Percentiles rank a stretch among this genome's conserved stretches.
phyloP scores from a whole-genome alignment of 2,329 filamentous ascomycete species.

The Microdochium bolleyi region DNA sequence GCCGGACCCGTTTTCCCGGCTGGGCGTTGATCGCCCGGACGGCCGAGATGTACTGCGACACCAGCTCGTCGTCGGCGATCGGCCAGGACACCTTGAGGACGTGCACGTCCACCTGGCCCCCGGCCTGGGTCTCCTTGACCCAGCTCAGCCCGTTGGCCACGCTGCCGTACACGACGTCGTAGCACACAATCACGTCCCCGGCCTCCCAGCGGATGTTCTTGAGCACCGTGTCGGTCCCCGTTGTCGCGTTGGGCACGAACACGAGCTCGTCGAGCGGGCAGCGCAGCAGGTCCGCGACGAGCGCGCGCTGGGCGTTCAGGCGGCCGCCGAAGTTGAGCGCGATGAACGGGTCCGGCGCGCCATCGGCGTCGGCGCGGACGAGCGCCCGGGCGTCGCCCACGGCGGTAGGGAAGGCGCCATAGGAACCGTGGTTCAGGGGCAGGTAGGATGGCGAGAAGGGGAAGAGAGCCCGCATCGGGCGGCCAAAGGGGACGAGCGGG shows the following conservation, averaged over 20 bases:
- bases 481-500: conserved; percentile 15
- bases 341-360: conserved; percentile 19
- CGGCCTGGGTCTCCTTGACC: conserved; percentile 43
- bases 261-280: conserved; percentile 28
- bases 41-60: conserved; percentile 39
- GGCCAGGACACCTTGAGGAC: conserved; percentile 47
- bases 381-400: conserved; percentile 12
- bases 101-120: conserved; percentile 9
- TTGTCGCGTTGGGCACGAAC: conserved; percentile 60
- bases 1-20: conserved; percentile 39
- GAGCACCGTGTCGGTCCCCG: conserved; percentile 53
- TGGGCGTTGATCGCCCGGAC: conserved; percentile 22
- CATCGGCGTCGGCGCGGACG: conserved; percentile 14
- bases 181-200: conserved; percentile 55
- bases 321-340: conserved; percentile 12
- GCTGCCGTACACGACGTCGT: conserved; percentile 54
- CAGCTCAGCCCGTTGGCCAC: conserved; percentile 51
- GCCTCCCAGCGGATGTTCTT: conserved; percentile 46
- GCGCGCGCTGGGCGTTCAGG: conserved; percentile 9
- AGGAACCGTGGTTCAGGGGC: conserved; percentile 21
- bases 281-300: conserved; percentile 8
- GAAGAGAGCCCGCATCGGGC: conserved; percentile 18
- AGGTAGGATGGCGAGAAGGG: conserved; percentile 17
- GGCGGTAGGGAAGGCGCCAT: conserved; percentile 13
- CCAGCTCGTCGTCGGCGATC: conserved; percentile 44